phyloP scores from a whole-genome alignment of 75 land plant genomes.

The Picea sitchensis region DNA sequence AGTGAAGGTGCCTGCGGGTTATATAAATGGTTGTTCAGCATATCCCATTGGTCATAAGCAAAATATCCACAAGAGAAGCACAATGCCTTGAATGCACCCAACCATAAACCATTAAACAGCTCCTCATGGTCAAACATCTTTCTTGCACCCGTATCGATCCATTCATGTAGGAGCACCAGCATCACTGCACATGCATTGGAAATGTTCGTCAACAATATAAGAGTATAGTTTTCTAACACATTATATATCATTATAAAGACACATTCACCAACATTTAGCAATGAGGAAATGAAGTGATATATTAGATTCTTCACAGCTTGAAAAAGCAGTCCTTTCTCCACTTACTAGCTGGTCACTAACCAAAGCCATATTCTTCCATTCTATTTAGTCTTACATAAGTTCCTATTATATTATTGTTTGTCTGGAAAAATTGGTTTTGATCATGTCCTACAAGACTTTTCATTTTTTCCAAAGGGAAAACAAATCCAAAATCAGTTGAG shows the following conservation, averaged over 20 bases:
- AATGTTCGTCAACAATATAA: not conserved
- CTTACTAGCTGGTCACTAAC: not conserved
- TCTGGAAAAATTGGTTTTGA: not conserved
- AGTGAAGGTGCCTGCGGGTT: slow-evolving; percentile 69
- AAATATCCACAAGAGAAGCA: slow-evolving; percentile 93
- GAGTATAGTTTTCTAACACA: not conserved
- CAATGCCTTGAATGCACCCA: slow-evolving; percentile 61
- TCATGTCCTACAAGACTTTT: not conserved
- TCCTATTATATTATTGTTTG: not conserved
- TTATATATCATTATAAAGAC: not conserved
- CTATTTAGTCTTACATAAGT: not conserved
- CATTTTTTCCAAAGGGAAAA: not conserved
- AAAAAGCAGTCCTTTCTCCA: not conserved
- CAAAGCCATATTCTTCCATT: not conserved
- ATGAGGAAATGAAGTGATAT: not conserved
- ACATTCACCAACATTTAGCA: not conserved
- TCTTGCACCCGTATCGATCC: slow-evolving; percentile 28
- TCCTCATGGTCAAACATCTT: slow-evolving; percentile 76
- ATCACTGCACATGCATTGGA: slow-evolving; percentile 58
- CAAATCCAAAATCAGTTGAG: not conserved
- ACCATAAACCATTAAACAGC: slow-evolving; percentile 55
- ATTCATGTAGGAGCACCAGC: slow-evolving; percentile 41
- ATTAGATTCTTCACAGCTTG: not conserved
- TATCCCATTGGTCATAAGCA: slow-evolving; percentile 95
- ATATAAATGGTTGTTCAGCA: slow-evolving; percentile 73